phyloP scores from a whole-genome alignment of 2,329 filamentous ascomycete genomes.

The Cladosporium sp. region DNA sequence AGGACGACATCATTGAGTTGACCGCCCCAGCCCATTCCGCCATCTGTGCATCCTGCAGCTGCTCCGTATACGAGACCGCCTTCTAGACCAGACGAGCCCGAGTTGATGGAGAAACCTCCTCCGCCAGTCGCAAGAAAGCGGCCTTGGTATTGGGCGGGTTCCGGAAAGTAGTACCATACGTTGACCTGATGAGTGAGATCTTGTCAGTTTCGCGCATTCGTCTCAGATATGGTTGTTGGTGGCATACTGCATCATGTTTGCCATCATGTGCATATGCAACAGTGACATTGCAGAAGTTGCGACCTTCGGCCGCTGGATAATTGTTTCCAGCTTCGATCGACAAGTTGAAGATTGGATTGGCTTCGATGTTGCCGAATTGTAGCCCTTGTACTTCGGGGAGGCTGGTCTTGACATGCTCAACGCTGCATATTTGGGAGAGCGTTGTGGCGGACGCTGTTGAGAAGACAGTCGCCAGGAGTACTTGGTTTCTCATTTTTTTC shows the following conservation, averaged over 20 bases:
- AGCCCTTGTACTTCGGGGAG: slow-evolving; percentile 13
- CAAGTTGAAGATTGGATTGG: slow-evolving; percentile 12
- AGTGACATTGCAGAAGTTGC: slow-evolving; percentile 19
- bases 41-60: slow-evolving; percentile 47
- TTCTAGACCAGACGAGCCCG: slow-evolving; percentile 23
- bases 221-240: no score
- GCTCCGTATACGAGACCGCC: slow-evolving; percentile 45
- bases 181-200: background rate
- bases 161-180: slow-evolving; percentile 41
- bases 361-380: slow-evolving; percentile 14
- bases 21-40: slow-evolving; percentile 46
- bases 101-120: slow-evolving; percentile 37
- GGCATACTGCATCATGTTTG: slow-evolving; percentile 10
- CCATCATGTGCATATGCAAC: slow-evolving; percentile 17
- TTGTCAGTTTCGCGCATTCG: background rate
- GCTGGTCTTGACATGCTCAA: slow-evolving; percentile 2
- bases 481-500: background rate
- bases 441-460: slow-evolving; percentile 13
- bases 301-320: slow-evolving; percentile 14
- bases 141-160: slow-evolving; percentile 41
- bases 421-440: slow-evolving; percentile 11
- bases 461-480: background rate
- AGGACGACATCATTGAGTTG: slow-evolving; percentile 17
- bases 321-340: slow-evolving; percentile 15
- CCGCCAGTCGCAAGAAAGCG: slow-evolving; percentile 46